These are phyloP conservation scores for Aspergillus latus DNA, from an alignment of 2,329 filamentous ascomycete genomes.

Conservation along the genomic window DNA sequence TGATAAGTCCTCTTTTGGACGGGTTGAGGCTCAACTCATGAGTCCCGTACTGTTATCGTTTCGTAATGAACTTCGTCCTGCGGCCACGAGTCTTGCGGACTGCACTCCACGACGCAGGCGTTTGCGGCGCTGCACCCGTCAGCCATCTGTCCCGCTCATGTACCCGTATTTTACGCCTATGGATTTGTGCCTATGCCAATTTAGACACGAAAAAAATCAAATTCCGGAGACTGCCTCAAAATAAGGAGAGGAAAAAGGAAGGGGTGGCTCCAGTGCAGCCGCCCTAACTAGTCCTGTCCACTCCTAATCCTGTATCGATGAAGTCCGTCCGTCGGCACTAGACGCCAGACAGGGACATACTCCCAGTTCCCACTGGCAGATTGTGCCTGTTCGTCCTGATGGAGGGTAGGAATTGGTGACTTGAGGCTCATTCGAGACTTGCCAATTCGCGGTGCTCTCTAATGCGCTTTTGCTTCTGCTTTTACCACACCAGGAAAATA, in stretches of 20 bases:
- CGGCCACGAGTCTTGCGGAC: background rate
- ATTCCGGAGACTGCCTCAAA: background rate
- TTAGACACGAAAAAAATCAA: background rate
- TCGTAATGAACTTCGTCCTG: background rate
- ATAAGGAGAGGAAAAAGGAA: slow-evolving; percentile 2
- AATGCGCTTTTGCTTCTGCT: background rate
- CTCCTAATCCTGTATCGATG: background rate
- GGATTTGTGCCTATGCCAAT: background rate
- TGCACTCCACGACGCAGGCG: background rate
- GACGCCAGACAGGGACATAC: background rate
- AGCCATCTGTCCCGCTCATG: background rate
- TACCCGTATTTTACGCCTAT: background rate
- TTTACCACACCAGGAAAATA: background rate
- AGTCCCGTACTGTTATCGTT: background rate
- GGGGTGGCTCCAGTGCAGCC: background rate
- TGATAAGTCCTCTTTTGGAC: background rate
- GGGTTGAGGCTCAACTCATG: slow-evolving; percentile 3
- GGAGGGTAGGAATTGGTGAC: slow-evolving; percentile 1
- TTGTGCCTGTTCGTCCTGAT: background rate
- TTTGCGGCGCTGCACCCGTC: background rate
- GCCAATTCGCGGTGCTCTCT: background rate
- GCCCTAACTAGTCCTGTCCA: slow-evolving; percentile 1
- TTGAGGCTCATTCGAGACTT: slow-evolving; percentile 14
- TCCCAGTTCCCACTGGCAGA: background rate
- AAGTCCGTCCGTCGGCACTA: background rate